Percentiles rank a stretch among this genome's conserved stretches.
Conservation (phyloP, 208 protist genomes). For the Trypanosoma avium region DNA sequence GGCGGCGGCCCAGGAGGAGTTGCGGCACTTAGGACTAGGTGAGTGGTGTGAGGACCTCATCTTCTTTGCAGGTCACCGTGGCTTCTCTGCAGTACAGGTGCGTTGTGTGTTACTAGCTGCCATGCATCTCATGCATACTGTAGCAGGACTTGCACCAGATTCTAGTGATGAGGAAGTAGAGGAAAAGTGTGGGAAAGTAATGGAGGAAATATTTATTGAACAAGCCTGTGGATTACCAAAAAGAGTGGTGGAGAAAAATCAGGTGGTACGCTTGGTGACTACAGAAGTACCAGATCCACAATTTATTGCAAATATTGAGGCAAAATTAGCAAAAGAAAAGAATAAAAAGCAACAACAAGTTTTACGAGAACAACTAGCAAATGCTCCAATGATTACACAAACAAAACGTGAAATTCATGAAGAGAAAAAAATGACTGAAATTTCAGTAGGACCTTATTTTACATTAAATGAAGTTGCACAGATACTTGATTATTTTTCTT, state of each 20-base stretch:
- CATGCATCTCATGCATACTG: conserved; percentile 42
- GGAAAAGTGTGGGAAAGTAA: conserved; percentile 20
- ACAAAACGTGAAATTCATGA: conserved; percentile 26
- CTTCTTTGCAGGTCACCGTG: conserved; percentile 35
- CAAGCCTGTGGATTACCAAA: conserved; percentile 49
- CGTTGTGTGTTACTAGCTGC: conserved; percentile 66
- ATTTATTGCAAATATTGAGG: conserved; percentile 42
- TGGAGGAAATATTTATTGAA: conserved; percentile 45
- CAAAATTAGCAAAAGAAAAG: conserved; percentile 42
- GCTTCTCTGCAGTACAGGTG: conserved; percentile 56
- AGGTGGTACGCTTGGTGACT: conserved; percentile 25
- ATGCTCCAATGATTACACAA: conserved; percentile 32
- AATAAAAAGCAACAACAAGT: conserved; percentile 50
- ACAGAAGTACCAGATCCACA: conserved; percentile 49
- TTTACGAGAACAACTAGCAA: conserved; percentile 40
- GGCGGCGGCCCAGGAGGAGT: conserved; percentile 34
- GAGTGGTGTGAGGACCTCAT: conserved; percentile 81
- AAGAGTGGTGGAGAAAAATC: conserved; percentile 33
- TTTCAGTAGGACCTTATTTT: conserved; percentile 64
- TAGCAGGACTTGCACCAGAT: conserved; percentile 22
- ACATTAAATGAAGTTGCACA: conserved; percentile 46
- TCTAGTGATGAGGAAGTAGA: conserved; percentile 33
- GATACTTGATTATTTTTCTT: conserved; percentile 58
- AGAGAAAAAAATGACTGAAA: conserved; percentile 37
- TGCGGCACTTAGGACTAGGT: conserved; percentile 45